Conservation (phyloP, 2,329 filamentous ascomycete species). For the Mariannaea elegans region DNA sequence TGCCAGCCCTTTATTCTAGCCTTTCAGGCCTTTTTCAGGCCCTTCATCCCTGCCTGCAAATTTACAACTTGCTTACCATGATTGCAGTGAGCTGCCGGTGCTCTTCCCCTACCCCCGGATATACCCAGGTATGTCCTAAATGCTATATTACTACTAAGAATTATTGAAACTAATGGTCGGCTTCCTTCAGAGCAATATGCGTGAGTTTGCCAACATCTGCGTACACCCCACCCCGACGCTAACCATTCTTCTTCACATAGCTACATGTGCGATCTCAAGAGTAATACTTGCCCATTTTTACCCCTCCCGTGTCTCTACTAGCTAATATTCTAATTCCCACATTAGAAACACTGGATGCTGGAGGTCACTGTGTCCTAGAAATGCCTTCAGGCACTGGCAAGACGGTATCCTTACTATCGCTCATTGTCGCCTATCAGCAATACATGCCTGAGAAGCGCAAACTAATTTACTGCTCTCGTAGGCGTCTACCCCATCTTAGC, state of each 20-base stretch:
- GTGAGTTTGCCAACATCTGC: slow-evolving; percentile 44
- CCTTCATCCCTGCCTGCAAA: background rate
- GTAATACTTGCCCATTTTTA: slow-evolving; percentile 41
- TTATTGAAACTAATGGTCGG: slow-evolving; percentile 19
- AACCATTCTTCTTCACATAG: slow-evolving; percentile 40
- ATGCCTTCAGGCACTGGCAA: slow-evolving; percentile 99
- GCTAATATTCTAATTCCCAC: slow-evolving; percentile 4
- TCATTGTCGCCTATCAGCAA: slow-evolving; percentile 97
- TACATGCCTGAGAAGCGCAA: slow-evolving; percentile 93
- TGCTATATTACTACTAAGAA: background rate
- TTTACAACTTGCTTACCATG: slow-evolving; percentile 28
- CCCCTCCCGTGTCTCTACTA: background rate
- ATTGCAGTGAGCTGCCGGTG: slow-evolving; percentile 61
- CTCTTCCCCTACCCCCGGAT: slow-evolving; percentile 68
- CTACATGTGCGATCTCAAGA: slow-evolving; percentile 67
- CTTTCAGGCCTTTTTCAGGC: background rate
- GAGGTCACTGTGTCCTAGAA: slow-evolving; percentile 94
- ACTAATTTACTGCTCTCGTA: slow-evolving; percentile 96
- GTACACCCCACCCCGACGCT: background rate
- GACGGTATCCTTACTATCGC: slow-evolving; percentile 91
- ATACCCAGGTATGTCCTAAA: slow-evolving; percentile 58
- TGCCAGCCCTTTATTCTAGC: background rate
- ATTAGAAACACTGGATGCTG: slow-evolving; percentile 82
- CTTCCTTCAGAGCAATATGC: slow-evolving; percentile 61
- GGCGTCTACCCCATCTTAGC: slow-evolving; percentile 12